Evolutionary conservation across 2,329 filamentous ascomycete genomes (phyloP).

Genomic region (Arthrobotrys pseudoclavata): DNA sequence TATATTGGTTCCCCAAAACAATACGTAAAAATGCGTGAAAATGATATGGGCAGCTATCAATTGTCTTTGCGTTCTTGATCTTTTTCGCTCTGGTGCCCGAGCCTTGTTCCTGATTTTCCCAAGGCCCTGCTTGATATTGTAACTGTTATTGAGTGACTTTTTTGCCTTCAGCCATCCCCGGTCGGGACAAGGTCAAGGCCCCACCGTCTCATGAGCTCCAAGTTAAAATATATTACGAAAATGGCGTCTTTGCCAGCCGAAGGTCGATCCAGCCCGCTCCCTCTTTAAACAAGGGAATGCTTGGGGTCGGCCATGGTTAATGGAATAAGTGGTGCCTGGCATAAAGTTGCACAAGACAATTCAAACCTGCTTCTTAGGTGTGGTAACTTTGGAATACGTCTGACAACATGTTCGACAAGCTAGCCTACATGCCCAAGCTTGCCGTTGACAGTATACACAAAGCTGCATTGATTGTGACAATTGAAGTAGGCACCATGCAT

Average conservation of each 20-base stretch:
- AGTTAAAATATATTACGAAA: conserved; percentile 50
- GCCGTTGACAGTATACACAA: neutral
- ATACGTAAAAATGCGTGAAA: neutral
- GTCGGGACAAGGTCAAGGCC: conserved; percentile 3
- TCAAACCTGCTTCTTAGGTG: neutral
- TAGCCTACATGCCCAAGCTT: neutral
- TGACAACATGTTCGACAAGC: neutral
- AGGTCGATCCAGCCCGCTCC: conserved; percentile 38
- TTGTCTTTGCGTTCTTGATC: conserved; percentile 33
- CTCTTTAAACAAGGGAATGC: conserved; percentile 11
- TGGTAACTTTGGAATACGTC: neutral
- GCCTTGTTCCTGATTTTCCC: conserved; percentile 44
- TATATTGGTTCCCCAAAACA: conserved; percentile 20
- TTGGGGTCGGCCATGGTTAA: conserved; percentile 22
- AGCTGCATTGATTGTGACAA: neutral
- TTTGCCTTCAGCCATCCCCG: conserved; percentile 23
- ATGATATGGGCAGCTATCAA: conserved; percentile 6
- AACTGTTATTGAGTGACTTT: conserved; percentile 54
- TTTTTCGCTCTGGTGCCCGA: conserved; percentile 25
- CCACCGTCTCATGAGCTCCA: conserved; percentile 45
- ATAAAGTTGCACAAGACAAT: conserved; percentile 41
- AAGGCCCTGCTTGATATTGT: conserved; percentile 26
- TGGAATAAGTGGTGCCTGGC: conserved; percentile 40
- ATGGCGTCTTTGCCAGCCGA: conserved; percentile 52
- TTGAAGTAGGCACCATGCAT: neutral